Percentiles rank a stretch among this genome's conserved stretches.
Conservation (phyloP, 2,329 filamentous ascomycete species). For the Colletotrichum nymphaeae region DNA sequence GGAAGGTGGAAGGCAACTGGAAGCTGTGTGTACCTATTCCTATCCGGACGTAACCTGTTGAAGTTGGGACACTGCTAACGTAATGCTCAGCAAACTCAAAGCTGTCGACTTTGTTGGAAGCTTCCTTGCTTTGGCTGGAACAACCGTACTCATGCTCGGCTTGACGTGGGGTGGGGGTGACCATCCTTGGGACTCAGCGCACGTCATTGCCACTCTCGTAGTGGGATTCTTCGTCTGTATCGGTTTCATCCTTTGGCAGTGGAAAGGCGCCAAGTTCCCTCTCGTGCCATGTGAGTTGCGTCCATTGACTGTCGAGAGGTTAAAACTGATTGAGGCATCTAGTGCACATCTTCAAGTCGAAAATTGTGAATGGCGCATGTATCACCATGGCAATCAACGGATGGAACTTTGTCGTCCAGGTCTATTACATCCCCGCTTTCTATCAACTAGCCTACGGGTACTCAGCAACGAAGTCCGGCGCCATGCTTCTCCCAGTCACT, state of each 20-base stretch:
- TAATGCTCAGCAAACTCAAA: conserved; percentile 53
- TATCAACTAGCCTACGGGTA: conserved; percentile 59
- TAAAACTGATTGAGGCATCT: conserved; percentile 33
- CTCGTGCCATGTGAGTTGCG: conserved; percentile 55
- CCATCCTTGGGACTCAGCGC: conserved; percentile 65
- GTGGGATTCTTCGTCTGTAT: conserved; percentile 51
- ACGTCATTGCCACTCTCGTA: conserved; percentile 65
- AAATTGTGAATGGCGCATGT: conserved; percentile 65
- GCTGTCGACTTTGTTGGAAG: conserved; percentile 57
- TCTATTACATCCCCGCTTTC: conserved; percentile 60
- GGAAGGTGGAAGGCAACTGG: conserved; percentile 65
- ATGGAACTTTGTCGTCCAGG: conserved; percentile 69
- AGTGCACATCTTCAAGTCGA: conserved; percentile 65
- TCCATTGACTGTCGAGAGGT: background rate
- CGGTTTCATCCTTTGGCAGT: conserved; percentile 65
- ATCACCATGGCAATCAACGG: conserved; percentile 69
- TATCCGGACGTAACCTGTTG: background rate
- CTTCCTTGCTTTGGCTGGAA: conserved; percentile 52
- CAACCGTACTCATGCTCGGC: conserved; percentile 59
- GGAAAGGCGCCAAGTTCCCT: conserved; percentile 59
- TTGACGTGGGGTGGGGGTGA: conserved; percentile 71
- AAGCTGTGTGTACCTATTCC: conserved; percentile 45
- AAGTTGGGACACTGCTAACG: background rate
- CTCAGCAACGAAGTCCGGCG: conserved; percentile 53
- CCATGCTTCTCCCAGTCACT: conserved; percentile 54